Percentiles rank a stretch among this genome's conserved stretches.
Conservation (phyloP, 768 basidiomycete genomes). For the Macrolepiota fuliginosa region DNA sequence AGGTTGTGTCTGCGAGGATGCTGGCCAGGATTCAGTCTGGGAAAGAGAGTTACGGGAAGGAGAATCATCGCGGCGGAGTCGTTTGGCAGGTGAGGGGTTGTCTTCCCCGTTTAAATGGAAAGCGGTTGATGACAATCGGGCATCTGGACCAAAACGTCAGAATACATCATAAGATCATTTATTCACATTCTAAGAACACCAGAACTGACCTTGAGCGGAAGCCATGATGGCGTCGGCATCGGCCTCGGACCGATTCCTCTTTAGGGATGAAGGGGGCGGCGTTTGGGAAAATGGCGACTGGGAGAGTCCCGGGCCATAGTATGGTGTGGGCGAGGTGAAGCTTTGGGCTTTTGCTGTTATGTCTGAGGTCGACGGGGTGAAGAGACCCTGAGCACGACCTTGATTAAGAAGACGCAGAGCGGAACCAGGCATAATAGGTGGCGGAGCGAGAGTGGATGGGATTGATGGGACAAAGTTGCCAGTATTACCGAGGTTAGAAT, state of each 20-base stretch:
- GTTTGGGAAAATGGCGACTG: conserved; percentile 52
- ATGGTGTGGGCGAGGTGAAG: conserved; percentile 53
- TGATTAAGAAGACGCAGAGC: conserved; percentile 82
- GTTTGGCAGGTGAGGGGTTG: conserved; percentile 70
- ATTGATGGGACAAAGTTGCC: conserved; percentile 42
- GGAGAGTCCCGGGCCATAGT: conserved; percentile 40
- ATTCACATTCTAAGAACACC: neutral
- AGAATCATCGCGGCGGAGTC: conserved; percentile 55
- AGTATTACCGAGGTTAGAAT: conserved; percentile 48
- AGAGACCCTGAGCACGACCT: conserved; percentile 82
- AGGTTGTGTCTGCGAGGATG: conserved; percentile 29
- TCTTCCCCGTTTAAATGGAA: conserved; percentile 55
- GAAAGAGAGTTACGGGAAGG: conserved; percentile 30
- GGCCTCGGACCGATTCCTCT: conserved; percentile 45
- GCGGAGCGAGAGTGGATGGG: conserved; percentile 65
- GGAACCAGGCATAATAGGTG: conserved; percentile 85
- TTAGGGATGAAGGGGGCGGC: conserved; percentile 46
- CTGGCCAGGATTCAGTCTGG: conserved; percentile 32
- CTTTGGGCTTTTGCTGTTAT: conserved; percentile 44
- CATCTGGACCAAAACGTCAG: conserved; percentile 47
- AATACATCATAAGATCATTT: conserved; percentile 1
- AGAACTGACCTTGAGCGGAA: conserved; percentile 18
- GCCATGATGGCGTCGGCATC: conserved; percentile 45
- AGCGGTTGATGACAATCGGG: conserved; percentile 49
- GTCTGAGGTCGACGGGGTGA: conserved; percentile 79